Evolutionary conservation across 2,329 filamentous ascomycete species (phyloP), one percentile per base, ranked within the genome.

Genomic region (Rhynchosporium graminicola): DNA sequence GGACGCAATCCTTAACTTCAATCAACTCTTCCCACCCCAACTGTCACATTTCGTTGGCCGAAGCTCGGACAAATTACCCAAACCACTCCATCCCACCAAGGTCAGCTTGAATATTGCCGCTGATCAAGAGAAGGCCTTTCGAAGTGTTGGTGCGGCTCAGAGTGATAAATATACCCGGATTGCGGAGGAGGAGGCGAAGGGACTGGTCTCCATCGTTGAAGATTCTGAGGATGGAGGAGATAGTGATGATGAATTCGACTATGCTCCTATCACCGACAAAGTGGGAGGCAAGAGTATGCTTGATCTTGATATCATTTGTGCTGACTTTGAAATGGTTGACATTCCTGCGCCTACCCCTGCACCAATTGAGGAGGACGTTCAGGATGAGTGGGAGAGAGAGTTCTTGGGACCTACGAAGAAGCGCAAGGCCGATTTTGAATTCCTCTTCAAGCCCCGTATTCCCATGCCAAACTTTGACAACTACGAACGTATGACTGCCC

Each of bases 71-170:
- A 96, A 92, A 76, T 87, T 87, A 46, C 91, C 92, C 0, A 95
- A 93, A 76, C 82, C 91, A 15, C 82, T 98, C 3, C 83, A 92
- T 4, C 92, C 92, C 0, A 93, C 89, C 26, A 99, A 99, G 76
- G 82, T 97, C 61, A 92, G 87, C 65, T 81, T 99, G 13, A 95
- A 99, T 65, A 80, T 98, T 40, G 89, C 91, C 2, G 83, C 85
- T 52, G 95, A 98, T 70, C 90, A 96, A 68, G 91, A 96, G 75
- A 92, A 92, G 69, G 81, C 84, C 31, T 99, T 98, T 74, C 87
- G 87, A 61, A 85, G 94, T n/a, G 82, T 86, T 0, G 87, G 87
- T 0, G 82, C 86, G 31, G 80, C 83, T 0, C 78, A 80, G 3
- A 72, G 76, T 6, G 71, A 72, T 51, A 83, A 86, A 50, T 83